phyloP scores from a whole-genome alignment of 2,329 filamentous ascomycete genomes.

The Magnaporthales sp. region DNA sequence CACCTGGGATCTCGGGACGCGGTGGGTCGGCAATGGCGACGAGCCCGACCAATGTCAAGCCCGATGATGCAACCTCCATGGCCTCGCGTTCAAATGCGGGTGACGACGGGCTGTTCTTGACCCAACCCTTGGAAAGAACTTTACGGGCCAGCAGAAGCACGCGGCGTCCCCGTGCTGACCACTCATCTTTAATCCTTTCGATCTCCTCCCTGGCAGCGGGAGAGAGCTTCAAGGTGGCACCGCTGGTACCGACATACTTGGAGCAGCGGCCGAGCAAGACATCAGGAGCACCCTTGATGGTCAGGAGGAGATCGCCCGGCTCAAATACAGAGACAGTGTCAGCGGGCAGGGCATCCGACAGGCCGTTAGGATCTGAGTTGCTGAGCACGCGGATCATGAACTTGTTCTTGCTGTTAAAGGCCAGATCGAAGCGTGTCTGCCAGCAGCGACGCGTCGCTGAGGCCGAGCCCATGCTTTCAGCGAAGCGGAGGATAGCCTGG shows the following conservation, averaged over 20 bases:
- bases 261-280: constrained; percentile 58
- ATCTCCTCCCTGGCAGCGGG: constrained; percentile 33
- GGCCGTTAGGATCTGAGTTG: constrained; percentile 27
- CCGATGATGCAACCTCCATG: constrained; percentile 40
- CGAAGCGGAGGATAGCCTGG: constrained; percentile 63
- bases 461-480: constrained; percentile 54
- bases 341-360: constrained; percentile 27
- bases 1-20: constrained; percentile 60
- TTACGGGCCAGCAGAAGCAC: constrained; percentile 61
- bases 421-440: constrained; percentile 57
- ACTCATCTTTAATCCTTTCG: constrained; percentile 55
- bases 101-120: constrained; percentile 32
- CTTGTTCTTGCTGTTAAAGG: constrained; percentile 80
- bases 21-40: constrained; percentile 74
- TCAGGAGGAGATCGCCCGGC: constrained; percentile 40
- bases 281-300: constrained; percentile 75
- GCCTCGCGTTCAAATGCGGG: constrained; percentile 48
- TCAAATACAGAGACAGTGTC: constrained; percentile 25
- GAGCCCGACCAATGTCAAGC: constrained; percentile 63
- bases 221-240: constrained; percentile 42
- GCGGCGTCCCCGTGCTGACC: constrained; percentile 60
- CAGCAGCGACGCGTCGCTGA: constrained; percentile 51
- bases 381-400: constrained; percentile 63
- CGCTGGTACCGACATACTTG: constrained; percentile 45
- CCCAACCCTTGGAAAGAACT: constrained; percentile 30